Percentiles rank a stretch among this genome's conserved stretches.
Conservation (phyloP, 1,284 basidiomycete genomes). For the Waitea zeae region DNA sequence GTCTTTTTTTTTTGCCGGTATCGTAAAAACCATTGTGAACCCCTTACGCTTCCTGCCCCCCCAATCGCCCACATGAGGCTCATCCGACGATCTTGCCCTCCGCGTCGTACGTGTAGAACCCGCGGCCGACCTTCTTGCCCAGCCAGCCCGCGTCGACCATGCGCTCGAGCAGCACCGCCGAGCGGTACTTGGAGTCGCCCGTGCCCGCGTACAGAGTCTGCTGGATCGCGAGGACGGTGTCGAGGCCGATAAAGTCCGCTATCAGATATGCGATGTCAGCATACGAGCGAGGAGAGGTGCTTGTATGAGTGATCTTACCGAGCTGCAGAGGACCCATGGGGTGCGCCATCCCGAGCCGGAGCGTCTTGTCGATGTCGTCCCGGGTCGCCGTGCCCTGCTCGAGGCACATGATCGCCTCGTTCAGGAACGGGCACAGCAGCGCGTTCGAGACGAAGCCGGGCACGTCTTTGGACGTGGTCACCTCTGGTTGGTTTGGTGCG, state of each 20-base stretch:
- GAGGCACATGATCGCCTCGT: slow-evolving; percentile 85
- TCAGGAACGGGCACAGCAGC: slow-evolving; percentile 83
- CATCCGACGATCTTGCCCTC: no score
- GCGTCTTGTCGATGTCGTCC: slow-evolving; percentile 91
- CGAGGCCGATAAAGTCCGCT: slow-evolving; percentile 52
- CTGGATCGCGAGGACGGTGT: slow-evolving; percentile 83
- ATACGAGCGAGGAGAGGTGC: background rate
- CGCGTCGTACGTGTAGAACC: slow-evolving; percentile 73
- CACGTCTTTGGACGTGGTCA: slow-evolving; percentile 75
- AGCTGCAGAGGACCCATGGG: slow-evolving; percentile 88
- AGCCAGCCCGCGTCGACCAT: slow-evolving; percentile 97
- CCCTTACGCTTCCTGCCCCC: no score
- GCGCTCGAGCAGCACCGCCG: slow-evolving; percentile 73
- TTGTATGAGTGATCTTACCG: slow-evolving; percentile 32
- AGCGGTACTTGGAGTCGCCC: slow-evolving; percentile 94
- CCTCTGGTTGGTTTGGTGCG: slow-evolving; percentile 35
- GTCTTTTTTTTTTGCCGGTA: no score
- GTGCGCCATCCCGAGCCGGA: slow-evolving; percentile 89
- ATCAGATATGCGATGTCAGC: background rate
- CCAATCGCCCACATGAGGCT: no score
- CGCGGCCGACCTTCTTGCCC: slow-evolving; percentile 82
- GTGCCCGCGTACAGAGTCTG: slow-evolving; percentile 80
- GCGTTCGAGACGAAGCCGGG: slow-evolving; percentile 87
- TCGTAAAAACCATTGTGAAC: no score
- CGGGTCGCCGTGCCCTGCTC: slow-evolving; percentile 81